Percentiles rank a stretch among this genome's conserved stretches.
phyloP scores from a whole-genome alignment of 1,284 basidiomycete genomes.

The Irpex rosettiformis region DNA sequence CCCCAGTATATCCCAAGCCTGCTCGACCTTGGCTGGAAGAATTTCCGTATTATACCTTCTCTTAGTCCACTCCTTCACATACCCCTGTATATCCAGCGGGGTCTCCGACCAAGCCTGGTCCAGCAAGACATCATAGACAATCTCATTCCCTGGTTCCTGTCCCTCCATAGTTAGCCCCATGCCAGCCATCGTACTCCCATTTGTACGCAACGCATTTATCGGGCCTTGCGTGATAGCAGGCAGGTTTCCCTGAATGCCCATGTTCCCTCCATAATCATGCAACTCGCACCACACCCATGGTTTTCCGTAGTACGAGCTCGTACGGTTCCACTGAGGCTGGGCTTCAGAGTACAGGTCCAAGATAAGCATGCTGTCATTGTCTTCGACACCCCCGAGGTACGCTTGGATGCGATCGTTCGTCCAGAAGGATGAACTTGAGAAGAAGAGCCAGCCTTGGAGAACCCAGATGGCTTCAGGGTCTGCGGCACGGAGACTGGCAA shows the following conservation, averaged over 20 bases:
- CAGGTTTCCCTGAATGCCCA: constrained; percentile 42
- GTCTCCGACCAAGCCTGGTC: constrained; percentile 39
- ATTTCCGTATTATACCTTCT: constrained; percentile 33
- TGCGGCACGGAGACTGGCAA: constrained; percentile 34
- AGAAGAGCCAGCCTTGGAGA: constrained; percentile 46
- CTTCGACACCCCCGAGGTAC: constrained; percentile 35
- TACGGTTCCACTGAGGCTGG: constrained; percentile 39
- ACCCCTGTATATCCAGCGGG: constrained; percentile 29
- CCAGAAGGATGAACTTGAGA: constrained; percentile 34
- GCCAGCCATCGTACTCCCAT: constrained; percentile 36
- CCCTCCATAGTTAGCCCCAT: constrained; percentile 41
- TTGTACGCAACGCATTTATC: constrained; percentile 27
- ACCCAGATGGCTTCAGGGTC: constrained; percentile 41
- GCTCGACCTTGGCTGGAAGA: constrained; percentile 25
- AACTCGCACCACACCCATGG: constrained; percentile 45
- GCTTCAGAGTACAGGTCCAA: constrained; percentile 42
- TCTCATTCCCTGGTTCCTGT: constrained; percentile 39
- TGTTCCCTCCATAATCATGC: constrained; percentile 40
- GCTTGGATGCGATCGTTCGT: constrained; percentile 36
- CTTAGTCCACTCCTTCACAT: constrained; percentile 32
- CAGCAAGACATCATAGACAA: constrained; percentile 40
- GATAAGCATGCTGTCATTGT: constrained; percentile 37
- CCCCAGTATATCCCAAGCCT: constrained; percentile 37
- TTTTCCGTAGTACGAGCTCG: constrained; percentile 37
- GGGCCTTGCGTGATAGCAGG: constrained; percentile 32